These are phyloP conservation scores for Lizonia empirigonia DNA, from an alignment of 2,329 filamentous ascomycete species.

Conservation along the genomic window DNA sequence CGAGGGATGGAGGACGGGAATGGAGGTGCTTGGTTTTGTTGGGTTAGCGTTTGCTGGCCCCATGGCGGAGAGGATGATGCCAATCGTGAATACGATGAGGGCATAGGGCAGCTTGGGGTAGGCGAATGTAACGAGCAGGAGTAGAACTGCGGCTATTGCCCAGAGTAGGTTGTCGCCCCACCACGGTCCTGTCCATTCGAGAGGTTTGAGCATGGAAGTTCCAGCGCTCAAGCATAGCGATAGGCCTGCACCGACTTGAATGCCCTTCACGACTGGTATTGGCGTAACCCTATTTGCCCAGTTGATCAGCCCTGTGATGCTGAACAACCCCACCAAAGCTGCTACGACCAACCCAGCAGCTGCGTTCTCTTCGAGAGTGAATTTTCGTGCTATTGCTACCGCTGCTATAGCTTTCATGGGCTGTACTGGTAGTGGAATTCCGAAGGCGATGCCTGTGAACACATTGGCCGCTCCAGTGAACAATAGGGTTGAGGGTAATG, in stretches of 20 bases:
- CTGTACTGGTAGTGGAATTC: slow-evolving; percentile 88
- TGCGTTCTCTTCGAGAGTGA: slow-evolving; percentile 73
- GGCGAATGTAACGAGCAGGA: slow-evolving; percentile 70
- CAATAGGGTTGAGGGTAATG: slow-evolving; percentile 80
- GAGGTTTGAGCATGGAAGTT: slow-evolving; percentile 64
- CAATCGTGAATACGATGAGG: slow-evolving; percentile 70
- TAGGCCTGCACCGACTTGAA: slow-evolving; percentile 89
- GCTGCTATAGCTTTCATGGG: slow-evolving; percentile 91
- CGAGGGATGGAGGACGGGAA: slow-evolving; percentile 58
- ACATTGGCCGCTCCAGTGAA: slow-evolving; percentile 90
- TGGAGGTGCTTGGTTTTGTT: slow-evolving; percentile 55
- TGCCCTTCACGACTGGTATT: slow-evolving; percentile 88
- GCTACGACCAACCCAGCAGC: slow-evolving; percentile 83
- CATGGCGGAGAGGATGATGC: slow-evolving; percentile 67
- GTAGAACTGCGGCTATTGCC: slow-evolving; percentile 73
- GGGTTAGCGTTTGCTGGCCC: slow-evolving; percentile 24
- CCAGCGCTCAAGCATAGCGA: slow-evolving; percentile 82
- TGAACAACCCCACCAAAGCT: slow-evolving; percentile 74
- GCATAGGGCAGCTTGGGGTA: slow-evolving; percentile 77
- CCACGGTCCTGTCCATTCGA: slow-evolving; percentile 70
- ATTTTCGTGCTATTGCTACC: slow-evolving; percentile 75
- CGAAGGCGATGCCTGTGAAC: slow-evolving; percentile 79
- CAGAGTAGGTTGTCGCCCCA: slow-evolving; percentile 79
- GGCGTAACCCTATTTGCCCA: slow-evolving; percentile 78
- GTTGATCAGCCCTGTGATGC: slow-evolving; percentile 75